Base-by-base conservation (phyloP, 139 green algal genomes). In the Micromonas pusilla region DNA sequence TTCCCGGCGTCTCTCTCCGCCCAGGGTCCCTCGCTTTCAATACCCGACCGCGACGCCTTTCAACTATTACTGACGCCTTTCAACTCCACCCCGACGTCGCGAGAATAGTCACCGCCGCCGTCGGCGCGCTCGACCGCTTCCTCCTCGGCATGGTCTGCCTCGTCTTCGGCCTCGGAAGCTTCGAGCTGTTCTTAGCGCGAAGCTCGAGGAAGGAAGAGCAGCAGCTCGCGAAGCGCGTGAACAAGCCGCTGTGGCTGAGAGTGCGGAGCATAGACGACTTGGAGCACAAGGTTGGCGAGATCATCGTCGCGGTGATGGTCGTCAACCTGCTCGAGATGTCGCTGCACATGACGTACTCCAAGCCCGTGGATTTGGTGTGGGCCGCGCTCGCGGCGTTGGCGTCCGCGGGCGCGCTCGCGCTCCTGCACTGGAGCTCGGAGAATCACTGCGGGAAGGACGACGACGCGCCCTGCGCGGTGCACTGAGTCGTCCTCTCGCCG, bases 121-220 rank as follows among this genome's bases (percentile, higher is more conserved):
- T 70, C 28, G 62, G 28, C 26, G 62, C 62, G 26, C n/a, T 70
- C 9, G 62, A 70, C 62, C 13, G 28, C 13, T 70, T 70, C 62
- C 20, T 70, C 13, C 62, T 70, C 62, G 62, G 62, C 26, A 70
- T 70, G 62, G 62, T 70, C 13, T 70, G 62, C 62, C 62, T 70
- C 13, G 62, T 70, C 13, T 70, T 70, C 62, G 62, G 62, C 20
- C 62, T 70, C 26, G 62, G 62, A 33, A 30, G 9, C 9, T 70
- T 37, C 62, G 62, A 70, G 62, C 62, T 70, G 9, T 70, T 70
- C 62, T 25, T 70, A 6, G 13, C 62, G 5, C 9, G 45, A 16
- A 57, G 9, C 45, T n/a, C n/a, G n/a, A n/a, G n/a, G n/a, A 57
- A 57, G 45, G 9, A 23, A 9, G 16, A 57, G 9, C 45, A 57